Evolutionary conservation across 768 basidiomycete genomes (phyloP).

Genomic region (Boletus eberwhitei): DNA sequence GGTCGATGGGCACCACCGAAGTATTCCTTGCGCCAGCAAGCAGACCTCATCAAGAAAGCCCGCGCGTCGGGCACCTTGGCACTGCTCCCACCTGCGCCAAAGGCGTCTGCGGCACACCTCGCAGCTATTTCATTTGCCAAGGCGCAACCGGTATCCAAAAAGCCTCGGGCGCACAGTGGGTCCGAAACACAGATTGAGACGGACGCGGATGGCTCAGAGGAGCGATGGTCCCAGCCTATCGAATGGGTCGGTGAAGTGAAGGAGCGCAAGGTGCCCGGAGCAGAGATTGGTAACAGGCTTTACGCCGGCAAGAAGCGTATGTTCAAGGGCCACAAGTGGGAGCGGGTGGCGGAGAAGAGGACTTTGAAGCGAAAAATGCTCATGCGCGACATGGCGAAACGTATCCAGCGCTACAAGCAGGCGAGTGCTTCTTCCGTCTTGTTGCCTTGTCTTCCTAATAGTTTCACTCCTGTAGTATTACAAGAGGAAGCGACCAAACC

Average conservation of each 20-base stretch:
- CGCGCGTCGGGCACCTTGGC: conserved; percentile 49
- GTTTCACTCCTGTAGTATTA: conserved; percentile 17
- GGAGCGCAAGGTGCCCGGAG: conserved; percentile 43
- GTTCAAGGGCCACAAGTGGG: conserved; percentile 95
- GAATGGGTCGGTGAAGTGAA: conserved; percentile 42
- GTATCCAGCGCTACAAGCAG: conserved; percentile 63
- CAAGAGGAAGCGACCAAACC: conserved; percentile 47
- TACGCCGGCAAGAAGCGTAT: conserved; percentile 78
- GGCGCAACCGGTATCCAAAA: conserved; percentile 8
- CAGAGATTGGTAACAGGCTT: conserved; percentile 57
- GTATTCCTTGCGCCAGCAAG: conserved; percentile 74
- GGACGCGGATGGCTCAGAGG: background rate
- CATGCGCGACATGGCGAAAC: conserved; percentile 66
- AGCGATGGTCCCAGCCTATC: conserved; percentile 27
- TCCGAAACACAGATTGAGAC: background rate
- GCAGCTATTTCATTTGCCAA: conserved; percentile 19
- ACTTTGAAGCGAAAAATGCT: conserved; percentile 49
- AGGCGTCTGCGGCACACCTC: conserved; percentile 37
- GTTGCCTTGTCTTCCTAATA: background rate
- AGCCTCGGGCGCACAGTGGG: background rate
- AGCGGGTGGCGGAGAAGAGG: conserved; percentile 52
- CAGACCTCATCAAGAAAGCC: conserved; percentile 74
- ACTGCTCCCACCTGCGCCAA: conserved; percentile 68
- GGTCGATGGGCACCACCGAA: conserved; percentile 67
- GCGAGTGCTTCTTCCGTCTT: conserved; percentile 38